Conservation (phyloP, 2,329 filamentous ascomycete species). For the Paradendryphiella salina region DNA sequence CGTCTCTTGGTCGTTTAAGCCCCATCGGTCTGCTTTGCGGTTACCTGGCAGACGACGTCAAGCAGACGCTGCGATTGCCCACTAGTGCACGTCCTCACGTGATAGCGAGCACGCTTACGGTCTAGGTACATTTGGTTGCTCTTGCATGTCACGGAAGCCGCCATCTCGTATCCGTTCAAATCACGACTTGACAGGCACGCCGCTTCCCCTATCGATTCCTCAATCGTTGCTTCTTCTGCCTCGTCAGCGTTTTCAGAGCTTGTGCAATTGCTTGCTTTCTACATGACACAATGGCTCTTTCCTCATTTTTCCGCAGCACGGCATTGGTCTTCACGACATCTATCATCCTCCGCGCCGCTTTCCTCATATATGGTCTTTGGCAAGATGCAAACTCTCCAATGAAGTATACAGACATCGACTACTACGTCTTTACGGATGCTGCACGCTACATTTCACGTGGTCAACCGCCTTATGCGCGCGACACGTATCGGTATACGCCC, state of each 20-base stretch:
- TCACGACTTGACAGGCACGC: not conserved
- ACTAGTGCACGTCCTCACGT: conserved; percentile 30
- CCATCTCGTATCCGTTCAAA: conserved; percentile 1
- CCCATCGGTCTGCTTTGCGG: conserved; percentile 22
- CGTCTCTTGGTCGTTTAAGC: conserved; percentile 43
- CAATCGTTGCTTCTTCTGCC: not conserved
- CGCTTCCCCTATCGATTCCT: not conserved
- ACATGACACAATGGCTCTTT: conserved; percentile 29
- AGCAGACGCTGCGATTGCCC: conserved; percentile 27
- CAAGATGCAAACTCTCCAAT: conserved; percentile 90
- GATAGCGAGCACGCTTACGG: conserved; percentile 21
- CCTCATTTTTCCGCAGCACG: conserved; percentile 41
- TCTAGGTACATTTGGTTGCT: conserved; percentile 26
- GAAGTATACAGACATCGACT: conserved; percentile 99
- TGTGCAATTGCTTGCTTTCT: not conserved
- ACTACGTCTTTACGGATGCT: conserved; percentile 96
- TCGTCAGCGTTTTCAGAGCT: not conserved
- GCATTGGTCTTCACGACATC: conserved; percentile 49
- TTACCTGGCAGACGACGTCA: conserved; percentile 18
- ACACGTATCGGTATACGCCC: conserved; percentile 96
- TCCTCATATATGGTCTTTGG: conserved; percentile 87
- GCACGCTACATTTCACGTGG: conserved; percentile 72
- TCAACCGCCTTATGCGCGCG: conserved; percentile 78
- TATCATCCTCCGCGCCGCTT: conserved; percentile 67
- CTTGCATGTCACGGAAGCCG: conserved; percentile 7